These are phyloP conservation scores for Xanthoconium stramineum DNA, from an alignment of 768 basidiomycete species.

Conservation along the genomic window DNA sequence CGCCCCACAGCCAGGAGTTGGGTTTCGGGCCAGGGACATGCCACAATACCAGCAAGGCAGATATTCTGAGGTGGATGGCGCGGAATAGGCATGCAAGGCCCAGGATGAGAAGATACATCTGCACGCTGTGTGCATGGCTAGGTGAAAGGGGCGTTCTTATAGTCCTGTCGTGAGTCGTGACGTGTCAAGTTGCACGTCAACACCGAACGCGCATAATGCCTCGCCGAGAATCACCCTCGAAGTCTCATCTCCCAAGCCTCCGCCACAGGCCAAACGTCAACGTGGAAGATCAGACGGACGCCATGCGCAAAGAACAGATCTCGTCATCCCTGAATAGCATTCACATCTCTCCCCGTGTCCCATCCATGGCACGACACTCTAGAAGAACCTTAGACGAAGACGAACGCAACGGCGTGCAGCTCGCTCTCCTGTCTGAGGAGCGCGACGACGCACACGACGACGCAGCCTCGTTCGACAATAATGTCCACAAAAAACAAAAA, in stretches of 20 bases:
- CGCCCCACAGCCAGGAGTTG: constrained; percentile 56
- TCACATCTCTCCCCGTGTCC: constrained; percentile 54
- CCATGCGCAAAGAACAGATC: constrained; percentile 44
- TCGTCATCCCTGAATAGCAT: constrained; percentile 60
- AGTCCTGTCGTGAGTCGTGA: constrained; percentile 16
- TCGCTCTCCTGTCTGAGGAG: constrained; percentile 53
- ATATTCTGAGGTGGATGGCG: constrained; percentile 34
- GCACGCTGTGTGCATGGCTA: neutral
- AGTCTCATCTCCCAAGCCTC: constrained; percentile 24
- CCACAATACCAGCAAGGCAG: constrained; percentile 33
- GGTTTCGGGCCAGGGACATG: constrained; percentile 51
- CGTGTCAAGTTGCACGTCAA: constrained; percentile 5
- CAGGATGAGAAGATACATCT: constrained; percentile 23
- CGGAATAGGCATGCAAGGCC: constrained; percentile 31
- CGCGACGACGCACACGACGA: constrained; percentile 48
- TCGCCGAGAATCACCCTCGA: constrained; percentile 25
- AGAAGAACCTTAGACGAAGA: constrained; percentile 25
- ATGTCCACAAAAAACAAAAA: constrained; percentile 37
- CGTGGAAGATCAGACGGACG: constrained; percentile 35
- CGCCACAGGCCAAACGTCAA: constrained; percentile 33
- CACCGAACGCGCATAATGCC: neutral
- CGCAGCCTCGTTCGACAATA: constrained; percentile 30
- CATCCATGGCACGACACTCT: constrained; percentile 36
- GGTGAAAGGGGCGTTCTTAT: neutral
- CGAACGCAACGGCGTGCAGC: constrained; percentile 54